A percentile compares a stretch with the other conserved stretches of the same genome.
phyloP scores from a whole-genome alignment of 257 asterid genomes.

The Nicotiana undulata region DNA sequence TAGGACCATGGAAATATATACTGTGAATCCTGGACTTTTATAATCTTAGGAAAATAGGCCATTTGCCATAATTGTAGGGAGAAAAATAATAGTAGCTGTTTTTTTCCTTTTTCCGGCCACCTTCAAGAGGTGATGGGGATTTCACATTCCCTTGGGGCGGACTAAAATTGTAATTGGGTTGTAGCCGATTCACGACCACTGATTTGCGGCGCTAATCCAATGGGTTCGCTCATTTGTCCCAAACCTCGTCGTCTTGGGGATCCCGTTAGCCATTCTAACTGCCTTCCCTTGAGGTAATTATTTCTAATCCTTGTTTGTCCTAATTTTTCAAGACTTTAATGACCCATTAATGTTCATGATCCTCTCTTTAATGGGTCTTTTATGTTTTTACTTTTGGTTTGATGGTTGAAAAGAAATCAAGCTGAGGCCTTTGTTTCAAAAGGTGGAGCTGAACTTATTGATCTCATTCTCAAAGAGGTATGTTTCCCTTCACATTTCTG shows the following conservation, averaged over 20 bases:
- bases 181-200: neutral
- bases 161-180: neutral
- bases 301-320: no score
- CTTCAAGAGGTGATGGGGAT: neutral
- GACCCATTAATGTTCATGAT: neutral
- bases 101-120: no score
- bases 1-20: no score
- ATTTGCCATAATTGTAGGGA: no score
- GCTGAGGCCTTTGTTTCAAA: neutral
- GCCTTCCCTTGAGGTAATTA: neutral
- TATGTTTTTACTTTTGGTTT: neutral
- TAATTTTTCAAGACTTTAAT: neutral
- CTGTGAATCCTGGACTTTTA: no score
- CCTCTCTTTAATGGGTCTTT: neutral
- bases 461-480: neutral
- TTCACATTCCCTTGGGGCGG: neutral
- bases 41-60: no score
- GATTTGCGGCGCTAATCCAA: neutral
- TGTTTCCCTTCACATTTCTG: neutral
- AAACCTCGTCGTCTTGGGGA: neutral
- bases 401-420: neutral
- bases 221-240: neutral
- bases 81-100: no score
- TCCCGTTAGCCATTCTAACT: neutral
- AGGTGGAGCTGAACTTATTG: neutral